phyloP scores from a whole-genome alignment of 1,284 basidiomycete species.

The Schizopora paradoxa region DNA sequence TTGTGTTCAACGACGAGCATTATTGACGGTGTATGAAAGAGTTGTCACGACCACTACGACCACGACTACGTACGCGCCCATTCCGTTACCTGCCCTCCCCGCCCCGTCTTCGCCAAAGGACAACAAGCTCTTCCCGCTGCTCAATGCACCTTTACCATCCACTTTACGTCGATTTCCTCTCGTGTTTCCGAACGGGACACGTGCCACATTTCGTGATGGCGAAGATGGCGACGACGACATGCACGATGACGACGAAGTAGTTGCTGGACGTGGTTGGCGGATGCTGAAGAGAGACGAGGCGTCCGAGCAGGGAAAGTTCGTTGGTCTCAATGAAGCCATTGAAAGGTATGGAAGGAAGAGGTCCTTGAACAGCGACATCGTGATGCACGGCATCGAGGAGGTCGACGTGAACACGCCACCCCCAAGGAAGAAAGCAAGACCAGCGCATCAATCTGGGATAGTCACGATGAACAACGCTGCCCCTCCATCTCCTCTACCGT shows the following conservation, averaged over 20 bases:
- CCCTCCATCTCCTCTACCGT: conserved; percentile 76
- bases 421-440: conserved; percentile 69
- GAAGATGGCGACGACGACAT: conserved; percentile 58
- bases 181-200: conserved; percentile 70
- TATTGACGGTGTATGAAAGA: conserved; percentile 34
- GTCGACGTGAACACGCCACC: conserved; percentile 51
- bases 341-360: conserved; percentile 78
- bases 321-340: conserved; percentile 69
- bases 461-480: conserved; percentile 59
- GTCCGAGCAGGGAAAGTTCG: conserved; percentile 41
- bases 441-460: conserved; percentile 49
- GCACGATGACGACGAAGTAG: conserved; percentile 63
- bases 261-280: conserved; percentile 66
- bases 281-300: conserved; percentile 63
- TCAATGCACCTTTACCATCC: conserved; percentile 62
- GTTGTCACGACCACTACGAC: conserved; percentile 83
- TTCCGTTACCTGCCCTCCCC: conserved; percentile 65
- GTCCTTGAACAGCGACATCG: conserved; percentile 58
- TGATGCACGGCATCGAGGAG: conserved; percentile 75
- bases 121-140: conserved; percentile 68
- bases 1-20: conserved; percentile 5
- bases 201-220: conserved; percentile 69
- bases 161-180: conserved; percentile 70
- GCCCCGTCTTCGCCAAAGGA: conserved; percentile 67
- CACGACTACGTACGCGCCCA: conserved; percentile 78